Conservation (phyloP, 2,329 filamentous ascomycete genomes). For the Macrophomina pseudophaseolina region DNA sequence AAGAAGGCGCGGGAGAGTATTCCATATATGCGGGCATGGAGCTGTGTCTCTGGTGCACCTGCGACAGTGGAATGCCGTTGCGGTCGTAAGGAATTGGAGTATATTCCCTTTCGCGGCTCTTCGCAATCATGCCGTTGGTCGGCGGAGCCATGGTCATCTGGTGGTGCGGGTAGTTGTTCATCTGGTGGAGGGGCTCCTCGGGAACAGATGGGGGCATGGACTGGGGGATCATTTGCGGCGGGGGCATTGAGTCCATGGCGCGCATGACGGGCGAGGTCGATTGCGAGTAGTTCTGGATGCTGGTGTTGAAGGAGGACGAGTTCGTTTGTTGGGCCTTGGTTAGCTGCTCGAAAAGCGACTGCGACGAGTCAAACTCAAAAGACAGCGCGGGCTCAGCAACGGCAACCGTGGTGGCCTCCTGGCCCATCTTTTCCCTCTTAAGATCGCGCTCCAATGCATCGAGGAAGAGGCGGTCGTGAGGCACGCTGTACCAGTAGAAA, state of each 20-base stretch:
- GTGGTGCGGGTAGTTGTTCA: slow-evolving; percentile 71
- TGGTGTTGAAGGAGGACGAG: slow-evolving; percentile 91
- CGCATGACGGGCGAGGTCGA: slow-evolving; percentile 88
- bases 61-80: slow-evolving; percentile 82
- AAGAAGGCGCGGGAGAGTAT: slow-evolving; percentile 96
- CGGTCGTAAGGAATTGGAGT: slow-evolving; percentile 82
- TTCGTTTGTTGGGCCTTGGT: slow-evolving; percentile 99
- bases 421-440: slow-evolving; percentile 99
- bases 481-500: slow-evolving; percentile 99
- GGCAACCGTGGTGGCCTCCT: slow-evolving; percentile 95
- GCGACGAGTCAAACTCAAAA: slow-evolving; percentile 98
- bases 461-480: slow-evolving; percentile 95
- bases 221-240: slow-evolving; percentile 79
- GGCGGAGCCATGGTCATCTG: slow-evolving; percentile 74
- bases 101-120: slow-evolving; percentile 84
- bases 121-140: slow-evolving; percentile 75
- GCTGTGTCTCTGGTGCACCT: slow-evolving; percentile 87
- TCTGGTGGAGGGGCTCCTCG: slow-evolving; percentile 64
- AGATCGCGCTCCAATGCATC: slow-evolving; percentile 96
- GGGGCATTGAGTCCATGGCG: slow-evolving; percentile 91
- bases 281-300: slow-evolving; percentile 73
- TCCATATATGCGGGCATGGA: slow-evolving; percentile 99
- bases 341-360: slow-evolving; percentile 98
- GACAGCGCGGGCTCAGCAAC: slow-evolving; percentile 97
- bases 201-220: slow-evolving; percentile 57